phyloP scores from a whole-genome alignment of 148 eudicot species.

The Diospyros lotus region DNA sequence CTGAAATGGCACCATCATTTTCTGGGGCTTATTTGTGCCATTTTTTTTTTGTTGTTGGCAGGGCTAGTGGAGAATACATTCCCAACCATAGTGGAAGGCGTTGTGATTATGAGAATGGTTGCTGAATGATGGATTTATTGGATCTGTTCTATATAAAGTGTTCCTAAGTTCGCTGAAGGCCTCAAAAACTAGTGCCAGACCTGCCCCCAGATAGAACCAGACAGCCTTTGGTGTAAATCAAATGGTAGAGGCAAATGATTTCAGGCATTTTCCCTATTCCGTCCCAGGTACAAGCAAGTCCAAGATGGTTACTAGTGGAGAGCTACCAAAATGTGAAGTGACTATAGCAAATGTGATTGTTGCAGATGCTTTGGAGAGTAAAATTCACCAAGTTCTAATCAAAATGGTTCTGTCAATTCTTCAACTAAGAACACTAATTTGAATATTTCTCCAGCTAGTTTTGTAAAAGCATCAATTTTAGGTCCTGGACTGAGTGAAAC shows the following conservation, averaged over 20 bases:
- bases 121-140: no score
- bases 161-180: no score
- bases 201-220: conserved; percentile 14
- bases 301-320: conserved; percentile 20
- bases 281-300: conserved; percentile 19
- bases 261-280: conserved; percentile 6
- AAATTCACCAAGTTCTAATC: background rate
- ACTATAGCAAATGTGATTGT: conserved; percentile 16
- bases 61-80: no score
- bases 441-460: conserved; percentile 2
- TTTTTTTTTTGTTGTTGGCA: no score
- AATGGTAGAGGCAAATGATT: background rate
- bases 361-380: conserved; percentile 11
- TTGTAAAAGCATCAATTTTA: conserved; percentile 11
- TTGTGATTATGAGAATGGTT: no score
- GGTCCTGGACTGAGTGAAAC: conserved; percentile 16
- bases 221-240: conserved; percentile 6
- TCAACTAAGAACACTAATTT: conserved; percentile 7
- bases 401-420: background rate
- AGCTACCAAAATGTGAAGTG: conserved; percentile 23
- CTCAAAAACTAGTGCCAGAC: background rate
- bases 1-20: no score
- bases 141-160: no score
- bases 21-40: no score
- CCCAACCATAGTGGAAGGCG: no score